These are phyloP conservation scores for Schizonepeta tenuifolia DNA, from an alignment of 257 asterid genomes.

Conservation along the genomic window DNA sequence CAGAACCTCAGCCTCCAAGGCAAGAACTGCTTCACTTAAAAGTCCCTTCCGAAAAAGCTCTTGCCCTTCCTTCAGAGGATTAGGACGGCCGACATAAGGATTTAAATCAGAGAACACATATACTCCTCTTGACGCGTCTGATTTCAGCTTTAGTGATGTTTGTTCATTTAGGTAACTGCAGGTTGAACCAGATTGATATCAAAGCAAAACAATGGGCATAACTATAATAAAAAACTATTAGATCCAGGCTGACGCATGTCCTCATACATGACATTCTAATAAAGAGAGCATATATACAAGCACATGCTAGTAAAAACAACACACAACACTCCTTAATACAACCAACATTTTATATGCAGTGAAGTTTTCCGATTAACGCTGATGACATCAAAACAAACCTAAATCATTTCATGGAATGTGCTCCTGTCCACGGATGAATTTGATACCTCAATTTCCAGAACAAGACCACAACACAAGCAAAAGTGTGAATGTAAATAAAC, in stretches of 20 bases:
- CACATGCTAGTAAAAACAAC: slow-evolving; percentile 3
- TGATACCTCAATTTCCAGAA: slow-evolving; percentile 3
- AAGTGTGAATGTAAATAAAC: slow-evolving; percentile 11
- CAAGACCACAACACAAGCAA: slow-evolving; percentile 11
- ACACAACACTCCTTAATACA: background rate
- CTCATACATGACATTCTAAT: slow-evolving; percentile 9
- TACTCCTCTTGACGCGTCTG: slow-evolving; percentile 61
- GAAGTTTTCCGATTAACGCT: slow-evolving; percentile 6
- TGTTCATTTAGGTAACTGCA: slow-evolving; percentile 60
- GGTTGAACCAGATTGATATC: slow-evolving; percentile 28
- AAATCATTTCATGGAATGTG: slow-evolving; percentile 19
- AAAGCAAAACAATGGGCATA: slow-evolving; percentile 16
- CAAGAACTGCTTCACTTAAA: slow-evolving; percentile 99
- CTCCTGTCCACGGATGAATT: slow-evolving; percentile 14
- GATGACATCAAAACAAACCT: slow-evolving; percentile 10
- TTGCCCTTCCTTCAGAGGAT: slow-evolving; percentile 97
- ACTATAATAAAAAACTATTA: slow-evolving; percentile 1
- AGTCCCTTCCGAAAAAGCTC: slow-evolving; percentile 98
- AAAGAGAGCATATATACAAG: slow-evolving; percentile 7
- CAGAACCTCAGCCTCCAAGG: slow-evolving; percentile 97
- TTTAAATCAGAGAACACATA: slow-evolving; percentile 94
- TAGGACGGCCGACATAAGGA: slow-evolving; percentile 98
- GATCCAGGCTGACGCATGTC: slow-evolving; percentile 17
- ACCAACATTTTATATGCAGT: background rate
- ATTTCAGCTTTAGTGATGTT: slow-evolving; percentile 45